Evolutionary conservation across 139 green algal genomes (phyloP).

Genomic region (Chlorella vulgaris): DNA sequence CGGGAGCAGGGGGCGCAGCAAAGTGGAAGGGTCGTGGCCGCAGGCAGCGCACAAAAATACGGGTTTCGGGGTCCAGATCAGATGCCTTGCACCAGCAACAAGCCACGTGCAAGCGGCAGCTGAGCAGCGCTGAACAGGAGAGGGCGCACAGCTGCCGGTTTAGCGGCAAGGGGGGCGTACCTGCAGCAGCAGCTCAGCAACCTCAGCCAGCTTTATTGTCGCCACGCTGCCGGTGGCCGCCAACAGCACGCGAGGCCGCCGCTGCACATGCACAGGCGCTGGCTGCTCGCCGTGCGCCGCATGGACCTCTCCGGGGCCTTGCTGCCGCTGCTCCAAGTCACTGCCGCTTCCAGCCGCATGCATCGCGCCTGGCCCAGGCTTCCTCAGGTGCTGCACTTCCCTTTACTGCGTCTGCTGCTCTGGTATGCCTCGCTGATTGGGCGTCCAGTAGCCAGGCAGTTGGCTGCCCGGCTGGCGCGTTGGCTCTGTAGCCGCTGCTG

Average conservation of each 20-base stretch:
- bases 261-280: neutral
- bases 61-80: no score
- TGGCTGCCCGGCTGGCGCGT: neutral
- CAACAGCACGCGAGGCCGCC: slow-evolving; percentile 59
- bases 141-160: neutral
- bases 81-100: no score
- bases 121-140: neutral
- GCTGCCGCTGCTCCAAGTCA: slow-evolving; percentile 25
- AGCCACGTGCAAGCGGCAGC: no score
- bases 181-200: slow-evolving; percentile 49
- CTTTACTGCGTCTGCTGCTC: neutral
- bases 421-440: slow-evolving; percentile 5
- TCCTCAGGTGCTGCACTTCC: no score
- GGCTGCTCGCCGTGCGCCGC: neutral
- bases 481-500: neutral
- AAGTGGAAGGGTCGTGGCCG: no score
- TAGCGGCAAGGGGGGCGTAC: no score
- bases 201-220: slow-evolving; percentile 68
- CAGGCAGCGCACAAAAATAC: no score
- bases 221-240: slow-evolving; percentile 76
- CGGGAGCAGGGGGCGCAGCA: neutral
- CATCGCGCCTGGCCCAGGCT: no score
- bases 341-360: slow-evolving; percentile 31
- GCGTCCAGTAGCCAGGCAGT: neutral
- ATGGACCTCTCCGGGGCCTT: slow-evolving; percentile 20